Evolutionary conservation across 2,329 filamentous ascomycete species (phyloP).

Genomic region (Colletotrichum viniferum): DNA sequence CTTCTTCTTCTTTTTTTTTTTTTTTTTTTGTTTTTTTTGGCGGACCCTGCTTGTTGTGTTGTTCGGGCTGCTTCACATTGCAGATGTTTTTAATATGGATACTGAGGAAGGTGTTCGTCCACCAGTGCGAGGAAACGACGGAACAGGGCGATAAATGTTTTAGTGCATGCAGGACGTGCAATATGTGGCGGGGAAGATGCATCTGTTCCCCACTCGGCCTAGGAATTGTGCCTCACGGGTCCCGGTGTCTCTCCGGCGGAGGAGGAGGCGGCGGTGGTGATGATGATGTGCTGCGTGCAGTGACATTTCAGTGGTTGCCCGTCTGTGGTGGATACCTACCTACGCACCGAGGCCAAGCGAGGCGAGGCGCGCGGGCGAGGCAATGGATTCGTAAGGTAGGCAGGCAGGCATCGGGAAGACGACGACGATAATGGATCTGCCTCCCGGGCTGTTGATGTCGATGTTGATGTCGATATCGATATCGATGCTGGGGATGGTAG

Average conservation of each 20-base stretch:
- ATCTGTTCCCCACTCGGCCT: neutral
- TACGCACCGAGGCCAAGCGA: neutral
- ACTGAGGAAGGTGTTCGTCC: neutral
- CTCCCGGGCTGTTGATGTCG: neutral
- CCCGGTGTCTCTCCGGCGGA: neutral
- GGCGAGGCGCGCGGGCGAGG: neutral
- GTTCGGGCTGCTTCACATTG: neutral
- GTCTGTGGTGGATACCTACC: neutral
- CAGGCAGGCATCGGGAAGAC: neutral
- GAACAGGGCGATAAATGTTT: neutral
- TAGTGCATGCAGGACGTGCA: neutral
- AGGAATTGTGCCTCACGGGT: neutral
- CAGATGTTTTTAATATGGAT: neutral
- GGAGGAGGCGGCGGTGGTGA: neutral
- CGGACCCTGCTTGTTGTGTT: neutral
- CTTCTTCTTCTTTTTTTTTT: too few species aligned
- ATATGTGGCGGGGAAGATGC: neutral
- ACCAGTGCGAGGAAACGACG: neutral
- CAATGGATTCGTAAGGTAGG: neutral
- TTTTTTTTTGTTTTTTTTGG: too few species aligned
- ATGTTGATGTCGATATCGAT: neutral
- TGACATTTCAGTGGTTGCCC: neutral
- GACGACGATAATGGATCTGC: neutral
- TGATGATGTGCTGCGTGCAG: neutral
- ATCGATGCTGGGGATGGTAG: too few species aligned